These are phyloP conservation scores for Trapa bicornis DNA, from an alignment of 345 rosid species.

Conservation along the genomic window DNA sequence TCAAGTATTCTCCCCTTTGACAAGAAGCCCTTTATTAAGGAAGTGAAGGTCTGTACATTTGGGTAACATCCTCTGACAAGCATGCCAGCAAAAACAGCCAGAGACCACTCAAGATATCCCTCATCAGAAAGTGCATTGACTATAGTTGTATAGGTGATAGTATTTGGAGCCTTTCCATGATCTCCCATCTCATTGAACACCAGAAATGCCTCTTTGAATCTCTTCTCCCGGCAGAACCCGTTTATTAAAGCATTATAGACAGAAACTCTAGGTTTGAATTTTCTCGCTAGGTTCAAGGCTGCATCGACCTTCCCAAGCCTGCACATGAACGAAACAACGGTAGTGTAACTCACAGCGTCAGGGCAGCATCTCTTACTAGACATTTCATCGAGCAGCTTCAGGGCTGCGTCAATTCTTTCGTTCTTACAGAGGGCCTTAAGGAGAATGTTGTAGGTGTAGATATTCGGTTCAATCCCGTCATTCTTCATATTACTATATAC, in stretches of 20 bases:
- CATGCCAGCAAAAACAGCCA: constrained; percentile 59
- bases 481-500: constrained; percentile 69
- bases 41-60: constrained; percentile 50
- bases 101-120: constrained; percentile 41
- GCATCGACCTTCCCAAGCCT: constrained; percentile 54
- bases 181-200: constrained; percentile 41
- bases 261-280: constrained; percentile 38
- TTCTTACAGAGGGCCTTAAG: constrained; percentile 85
- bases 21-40: constrained; percentile 65
- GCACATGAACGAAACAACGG: constrained; percentile 67
- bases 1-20: constrained; percentile 34
- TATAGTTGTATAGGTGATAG: constrained; percentile 57
- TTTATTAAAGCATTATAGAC: constrained; percentile 62
- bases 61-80: constrained; percentile 58
- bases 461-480: constrained; percentile 70
- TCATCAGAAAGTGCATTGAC: constrained; percentile 42
- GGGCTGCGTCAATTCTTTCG: constrained; percentile 56
- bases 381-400: constrained; percentile 67
- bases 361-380: constrained; percentile 53
- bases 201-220: constrained; percentile 37
- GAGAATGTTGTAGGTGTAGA: constrained; percentile 67
- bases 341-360: constrained; percentile 70
- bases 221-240: constrained; percentile 46
- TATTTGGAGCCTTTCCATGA: constrained; percentile 46
- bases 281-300: constrained; percentile 44